Evolutionary conservation across 2,329 filamentous ascomycete genomes (phyloP), one percentile per base, ranked within the genome.

Genomic region (Epichloe scottii): DNA sequence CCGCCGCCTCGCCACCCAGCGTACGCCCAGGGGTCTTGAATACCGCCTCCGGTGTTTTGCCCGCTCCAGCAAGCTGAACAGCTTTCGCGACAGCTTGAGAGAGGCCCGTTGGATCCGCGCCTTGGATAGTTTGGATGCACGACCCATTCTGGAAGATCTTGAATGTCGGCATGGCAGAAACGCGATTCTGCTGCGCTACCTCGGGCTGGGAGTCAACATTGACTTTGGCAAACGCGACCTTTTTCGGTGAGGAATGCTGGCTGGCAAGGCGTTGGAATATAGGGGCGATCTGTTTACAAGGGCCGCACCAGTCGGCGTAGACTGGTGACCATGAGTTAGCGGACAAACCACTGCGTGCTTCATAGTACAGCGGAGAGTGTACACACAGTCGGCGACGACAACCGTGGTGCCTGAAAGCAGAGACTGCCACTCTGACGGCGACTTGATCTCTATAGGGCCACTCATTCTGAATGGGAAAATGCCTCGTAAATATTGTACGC

Each of bases 131-230:
- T 57, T 87, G 78, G 63, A 87, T 77, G 60, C 84, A 80, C 57
- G 77, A 74, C 60, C 84, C 84, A 63, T 80, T 81, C 70, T 87
- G 85, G 75, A 89, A 90, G 68, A 97, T 82, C 66, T 96, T 79
- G 71, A 98, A 97, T 49, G 93, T 97, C 5, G 93, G 93, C 82
- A 95, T 90, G 56, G 89, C 88, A 61, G 82, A 81, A 67, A 97
- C 79, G 57, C 79, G 79, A 59, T 94, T 82, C 61, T 89, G 80
- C 61, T 82, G 77, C 26, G 88, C 58, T 35, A 62, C 52, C 51
- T 44, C 54, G 26, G 62, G 54, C 26, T 63, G 50, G 7, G 51
- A 57, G 50, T 59, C 51, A 51, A 64, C 58, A 17, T 66, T 59
- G 34, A 51, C 53, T 19, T 55, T 52, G 10, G 52, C 46, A 44